Base-by-base conservation (phyloP, 345 rosid species). In the Jatropha curcas region DNA sequence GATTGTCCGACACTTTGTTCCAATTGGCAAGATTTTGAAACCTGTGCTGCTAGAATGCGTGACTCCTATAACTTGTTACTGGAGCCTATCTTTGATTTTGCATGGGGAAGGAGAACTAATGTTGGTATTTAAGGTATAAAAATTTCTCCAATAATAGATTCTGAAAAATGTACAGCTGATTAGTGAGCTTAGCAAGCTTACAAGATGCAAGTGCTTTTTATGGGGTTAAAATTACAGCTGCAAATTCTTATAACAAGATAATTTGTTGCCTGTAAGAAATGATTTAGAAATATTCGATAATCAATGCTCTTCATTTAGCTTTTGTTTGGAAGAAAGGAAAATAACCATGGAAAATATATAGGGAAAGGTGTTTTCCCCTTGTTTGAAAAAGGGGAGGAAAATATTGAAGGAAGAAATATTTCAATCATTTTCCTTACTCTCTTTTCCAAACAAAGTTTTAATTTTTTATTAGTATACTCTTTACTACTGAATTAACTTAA, bases 11-110 rank as follows among this genome's bases (percentile, higher is more conserved):
- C 84, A 81, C 48, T 92, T 91, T 83, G 84, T 92, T 48, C 96
- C 98, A 3, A 56, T 84, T n/a, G 85, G 75, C 83, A 88, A 86
- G 80, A 84, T 92, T 46, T 79, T 92, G 88, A 94, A 86, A 84
- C 95, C 97, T n/a, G 84, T 92, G 52, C 75, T 94, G 71, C 77
- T 85, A 27, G 97, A 94, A 81, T 87, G 92, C 55, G 89, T 89
- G 67, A 90, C 88, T 7, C 93, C 99, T 0, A 64, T 92, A 45
- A 87, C 97, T 70, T 95, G 98, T 80, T 95, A 88, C 77, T 89
- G 94, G 99, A 88, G 87, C 73, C 82, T 92, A 67, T 91, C 93
- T 43, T 83, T 92, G 68, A 61, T 85, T 80, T 68, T 89, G 56
- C 82, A 76, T 3, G 95, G 79, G 6, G 96, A 94, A 79, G 88